Base-by-base conservation (phyloP, 2,329 filamentous ascomycete species). In the Alternaria infectoria region DNA sequence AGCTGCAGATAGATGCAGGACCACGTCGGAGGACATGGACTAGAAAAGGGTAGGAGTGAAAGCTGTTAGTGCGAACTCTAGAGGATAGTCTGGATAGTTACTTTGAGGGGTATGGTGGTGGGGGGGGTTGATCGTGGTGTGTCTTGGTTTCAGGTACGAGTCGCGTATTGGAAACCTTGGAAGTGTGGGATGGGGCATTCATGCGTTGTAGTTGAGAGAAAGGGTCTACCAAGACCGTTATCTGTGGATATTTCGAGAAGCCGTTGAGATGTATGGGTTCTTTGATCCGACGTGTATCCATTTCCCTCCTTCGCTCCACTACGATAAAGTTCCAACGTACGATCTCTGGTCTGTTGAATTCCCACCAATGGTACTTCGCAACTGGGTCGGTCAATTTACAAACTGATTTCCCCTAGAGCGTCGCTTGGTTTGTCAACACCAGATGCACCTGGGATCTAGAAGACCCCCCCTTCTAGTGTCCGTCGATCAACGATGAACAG, bases 1-100 rank as follows among this genome's bases (percentile, higher is more conserved):
- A 21, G 46, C 47, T 50, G 32, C 43, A 46, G 21, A 19, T n/a
- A 4, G 15, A 32, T 44, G 23, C 28, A 47, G 25, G 51, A 40
- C 25, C 8, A 44, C 44, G 36, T 58, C 59, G 59, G 54, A 59
- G 54, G 47, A 62, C 59, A 61, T 61, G 59, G 59, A 15, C 43
- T 23, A 7, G 57, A 52, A 52, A 5, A 52, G 36, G 43, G 40
- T 40, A 32, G 23, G 49, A 43, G 54, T 17, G 46, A 13, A 21
- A 25, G 8, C 13, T 13, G 13, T 21, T 59, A 30, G 36, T 54
- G 57, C 36, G 45, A 54, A 51, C 23, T 36, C 30, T 32, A 40
- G 13, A n/a, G 25, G 46, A 40, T 46, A 44, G 36, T 57, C 54
- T 58, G 59, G 47, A 58, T 58, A 62, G 54, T 47, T 58, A 43